These are phyloP conservation scores for Leishmania mexicana DNA, from an alignment of 208 protist species.

Conservation along the genomic window DNA sequence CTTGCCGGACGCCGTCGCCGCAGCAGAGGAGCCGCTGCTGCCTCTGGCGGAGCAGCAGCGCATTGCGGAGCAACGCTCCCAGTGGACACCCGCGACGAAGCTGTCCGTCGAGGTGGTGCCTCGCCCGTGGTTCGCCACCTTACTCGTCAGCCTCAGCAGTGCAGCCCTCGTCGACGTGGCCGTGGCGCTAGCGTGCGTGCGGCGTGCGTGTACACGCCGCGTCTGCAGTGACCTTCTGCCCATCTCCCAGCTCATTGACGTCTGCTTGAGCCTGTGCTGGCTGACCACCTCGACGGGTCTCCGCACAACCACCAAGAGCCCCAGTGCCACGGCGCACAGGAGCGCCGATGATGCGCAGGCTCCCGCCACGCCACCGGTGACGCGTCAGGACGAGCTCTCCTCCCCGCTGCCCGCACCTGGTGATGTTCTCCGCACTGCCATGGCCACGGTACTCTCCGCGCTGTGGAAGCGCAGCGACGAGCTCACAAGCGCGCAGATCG, in stretches of 20 bases:
- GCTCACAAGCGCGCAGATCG: constrained; percentile 40
- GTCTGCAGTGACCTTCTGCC: constrained; percentile 36
- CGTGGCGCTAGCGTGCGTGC: constrained; percentile 53
- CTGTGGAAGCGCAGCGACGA: constrained; percentile 80
- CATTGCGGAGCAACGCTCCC: constrained; percentile 25
- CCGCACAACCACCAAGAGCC: neutral
- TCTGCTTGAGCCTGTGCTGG: constrained; percentile 59
- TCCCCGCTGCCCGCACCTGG: neutral
- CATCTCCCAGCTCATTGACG: constrained; percentile 46
- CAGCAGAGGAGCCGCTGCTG: neutral
- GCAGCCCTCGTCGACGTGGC: constrained; percentile 42
- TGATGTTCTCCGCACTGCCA: constrained; percentile 22
- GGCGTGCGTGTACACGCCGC: constrained; percentile 39
- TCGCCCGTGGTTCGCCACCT: constrained; percentile 41
- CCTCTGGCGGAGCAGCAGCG: constrained; percentile 8
- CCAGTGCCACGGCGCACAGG: neutral
- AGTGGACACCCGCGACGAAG: constrained; percentile 51
- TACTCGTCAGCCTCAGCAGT: constrained; percentile 52
- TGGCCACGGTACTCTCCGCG: constrained; percentile 57
- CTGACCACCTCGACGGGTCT: constrained; percentile 19
- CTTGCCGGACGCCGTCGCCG: neutral
- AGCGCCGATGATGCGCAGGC: neutral
- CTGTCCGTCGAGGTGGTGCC: constrained; percentile 60
- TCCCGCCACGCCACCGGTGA: too few relatives aligned
- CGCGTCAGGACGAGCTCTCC: neutral